These are phyloP conservation scores for Magnusiomyces sp. DNA, from an alignment of 1,139 yeast genomes.

Conservation along the genomic window DNA sequence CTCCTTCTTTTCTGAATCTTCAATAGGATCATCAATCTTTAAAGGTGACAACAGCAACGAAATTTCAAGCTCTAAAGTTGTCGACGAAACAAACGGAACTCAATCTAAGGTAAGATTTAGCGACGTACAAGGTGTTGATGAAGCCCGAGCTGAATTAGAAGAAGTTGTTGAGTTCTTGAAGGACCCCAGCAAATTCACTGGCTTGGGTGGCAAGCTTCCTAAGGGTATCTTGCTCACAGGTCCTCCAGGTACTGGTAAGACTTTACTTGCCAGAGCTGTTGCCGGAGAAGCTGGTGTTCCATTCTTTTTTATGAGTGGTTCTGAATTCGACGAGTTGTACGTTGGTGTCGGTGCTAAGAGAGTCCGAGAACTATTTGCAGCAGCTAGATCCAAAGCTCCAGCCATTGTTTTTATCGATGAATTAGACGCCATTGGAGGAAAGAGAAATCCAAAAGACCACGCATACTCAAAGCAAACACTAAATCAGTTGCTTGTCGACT, in stretches of 20 bases:
- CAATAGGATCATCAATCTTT: conserved; percentile 61
- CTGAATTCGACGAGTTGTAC: conserved; percentile 94
- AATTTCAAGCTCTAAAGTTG: conserved; percentile 28
- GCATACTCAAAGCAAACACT: conserved; percentile 96
- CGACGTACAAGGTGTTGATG: conserved; percentile 97
- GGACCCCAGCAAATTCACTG: conserved; percentile 93
- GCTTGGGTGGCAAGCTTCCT: conserved; percentile 93
- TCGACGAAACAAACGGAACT: conserved; percentile 47
- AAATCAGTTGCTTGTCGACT: conserved; percentile 88
- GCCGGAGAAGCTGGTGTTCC: conserved; percentile 99
- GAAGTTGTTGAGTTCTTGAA: conserved; percentile 94
- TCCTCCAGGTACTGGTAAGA: conserved; percentile 99
- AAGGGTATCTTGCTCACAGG: conserved; percentile 96
- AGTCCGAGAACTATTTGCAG: conserved; percentile 84
- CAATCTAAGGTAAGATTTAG: conserved; percentile 81
- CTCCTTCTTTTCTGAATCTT: conserved; percentile 69
- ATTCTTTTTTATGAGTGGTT: conserved; percentile 96
- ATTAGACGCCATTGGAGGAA: conserved; percentile 96
- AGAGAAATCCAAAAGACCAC: conserved; percentile 93
- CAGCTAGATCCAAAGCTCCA: conserved; percentile 93
- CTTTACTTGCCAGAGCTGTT: conserved; percentile 92
- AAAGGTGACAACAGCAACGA: conserved; percentile 70
- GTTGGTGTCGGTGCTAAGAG: conserved; percentile 99
- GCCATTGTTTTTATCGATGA: conserved; percentile 96
- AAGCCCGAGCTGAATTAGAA: conserved; percentile 93